Base-by-base conservation (phyloP, 1,139 yeast species). In the Blastobotrys petasosporus region DNA sequence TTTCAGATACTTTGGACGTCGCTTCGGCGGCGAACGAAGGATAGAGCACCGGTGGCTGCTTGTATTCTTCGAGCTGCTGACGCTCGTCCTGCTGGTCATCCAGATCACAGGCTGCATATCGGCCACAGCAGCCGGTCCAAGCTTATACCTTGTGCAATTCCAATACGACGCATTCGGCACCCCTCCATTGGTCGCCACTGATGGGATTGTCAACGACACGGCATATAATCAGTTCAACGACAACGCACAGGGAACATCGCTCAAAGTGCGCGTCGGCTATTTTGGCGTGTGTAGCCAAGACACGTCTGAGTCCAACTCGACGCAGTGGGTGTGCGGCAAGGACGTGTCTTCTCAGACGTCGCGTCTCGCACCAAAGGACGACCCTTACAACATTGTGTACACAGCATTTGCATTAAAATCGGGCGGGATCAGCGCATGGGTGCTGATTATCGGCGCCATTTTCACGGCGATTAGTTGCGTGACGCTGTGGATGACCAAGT, bases 21-120 rank as follows among this genome's bases (percentile, higher is more conserved):
- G 34, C 12, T 15, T 41, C 17, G 13, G 34, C 4, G 16, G 45
- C 23, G 45, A 30, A n/a, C 28, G 45, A 30, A 34, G 32, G 7
- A 41, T 41, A 10, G 40, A 41, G n/a, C 46, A 43, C 23, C 44
- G 51, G 2, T 48, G 45, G 20, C 23, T 45, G 37, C 44, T 48
- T 1, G 33, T 45, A 31, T 44, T 58, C 35, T 44, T 59, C 23
- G 46, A 54, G 36, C 36, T 48, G 6, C 47, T 60, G 29, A 44
- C 54, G 20, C 49, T 56, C 17, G 49, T 58, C 9, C 47, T 60
- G 10, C 48, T 54, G 17, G 47, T 52, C 15, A 50, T 59, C 12
- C 46, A 54, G 31, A 47, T 59, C 8, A 49, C 59, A 7, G 59
- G 61, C 11, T 59, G 64, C 45, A 42, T 54, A 6, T 50, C 53